Evolutionary conservation across 169 alveolate species (phyloP).

Genomic region (Sarcocystis neurona): DNA sequence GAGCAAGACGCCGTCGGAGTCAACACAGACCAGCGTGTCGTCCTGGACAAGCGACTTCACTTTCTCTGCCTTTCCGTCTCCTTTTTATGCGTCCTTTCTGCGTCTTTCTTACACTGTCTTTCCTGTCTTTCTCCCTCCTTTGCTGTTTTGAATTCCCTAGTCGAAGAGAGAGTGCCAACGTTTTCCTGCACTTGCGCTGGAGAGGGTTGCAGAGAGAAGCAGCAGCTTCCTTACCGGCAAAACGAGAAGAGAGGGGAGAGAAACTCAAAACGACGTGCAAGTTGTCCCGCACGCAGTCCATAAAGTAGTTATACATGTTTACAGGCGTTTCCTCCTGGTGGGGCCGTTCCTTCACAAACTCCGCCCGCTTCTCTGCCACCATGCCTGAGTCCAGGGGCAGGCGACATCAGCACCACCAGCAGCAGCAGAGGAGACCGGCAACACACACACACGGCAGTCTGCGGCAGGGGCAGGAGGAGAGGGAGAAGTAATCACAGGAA

Average conservation of each 20-base stretch:
- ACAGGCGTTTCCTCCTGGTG: constrained; percentile 56
- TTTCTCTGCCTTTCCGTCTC: too few relatives aligned
- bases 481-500: constrained; percentile 40
- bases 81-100: too few relatives aligned
- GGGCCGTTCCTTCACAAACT: constrained; percentile 61
- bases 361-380: constrained; percentile 55
- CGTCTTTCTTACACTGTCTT: too few relatives aligned
- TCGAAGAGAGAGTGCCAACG: too few relatives aligned
- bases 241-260: constrained; percentile 93
- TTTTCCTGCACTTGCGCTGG: too few relatives aligned
- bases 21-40: too few relatives aligned
- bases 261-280: constrained; percentile 93
- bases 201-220: not conserved
- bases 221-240: constrained; percentile 77
- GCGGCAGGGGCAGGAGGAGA: not conserved
- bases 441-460: not conserved
- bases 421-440: not conserved
- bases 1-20: too few relatives aligned
- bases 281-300: constrained; percentile 94
- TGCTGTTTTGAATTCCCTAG: too few relatives aligned
- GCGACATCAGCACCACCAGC: not conserved
- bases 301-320: constrained; percentile 83
- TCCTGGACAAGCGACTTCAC: too few relatives aligned
- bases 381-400: too few relatives aligned
- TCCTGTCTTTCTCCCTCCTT: too few relatives aligned